These are phyloP conservation scores for Rosa rugosa DNA, from an alignment of 306 rosid species.

Conservation along the genomic window DNA sequence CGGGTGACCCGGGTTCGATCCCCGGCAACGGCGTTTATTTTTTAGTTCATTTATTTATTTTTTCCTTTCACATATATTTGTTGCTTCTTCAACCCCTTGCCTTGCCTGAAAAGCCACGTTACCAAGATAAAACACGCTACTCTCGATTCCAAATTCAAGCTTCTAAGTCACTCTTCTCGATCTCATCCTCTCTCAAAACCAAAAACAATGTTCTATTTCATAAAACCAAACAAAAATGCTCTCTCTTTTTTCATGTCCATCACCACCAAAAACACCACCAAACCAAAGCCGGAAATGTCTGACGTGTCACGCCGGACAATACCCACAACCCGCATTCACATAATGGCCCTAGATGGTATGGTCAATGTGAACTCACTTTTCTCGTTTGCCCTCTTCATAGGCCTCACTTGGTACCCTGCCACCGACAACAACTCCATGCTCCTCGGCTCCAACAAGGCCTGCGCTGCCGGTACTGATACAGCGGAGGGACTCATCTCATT, in stretches of 20 bases:
- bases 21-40: constrained; percentile 57
- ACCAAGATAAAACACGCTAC: constrained; percentile 19
- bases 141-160: constrained; percentile 19
- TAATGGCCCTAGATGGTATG: constrained; percentile 82
- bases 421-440: constrained; percentile 42
- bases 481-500: constrained; percentile 52
- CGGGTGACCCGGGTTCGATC: constrained; percentile 45
- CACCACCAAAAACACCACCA: background rate
- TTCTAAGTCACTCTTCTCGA: constrained; percentile 28
- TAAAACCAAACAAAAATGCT: background rate
- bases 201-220: background rate
- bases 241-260: background rate
- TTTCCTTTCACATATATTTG: background rate
- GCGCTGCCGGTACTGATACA: constrained; percentile 43
- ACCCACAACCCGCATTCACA: constrained; percentile 62
- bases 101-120: constrained; percentile 29
- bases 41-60: background rate
- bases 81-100: background rate
- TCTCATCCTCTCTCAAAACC: constrained; percentile 16
- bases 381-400: constrained; percentile 80
- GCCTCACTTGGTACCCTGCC: constrained; percentile 61
- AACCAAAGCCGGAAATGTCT: constrained; percentile 40
- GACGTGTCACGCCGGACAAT: constrained; percentile 33
- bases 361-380: constrained; percentile 87
- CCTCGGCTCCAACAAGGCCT: constrained; percentile 27